Evolutionary conservation across 768 basidiomycete genomes (phyloP), one percentile per base, ranked within the genome.

Genomic region (Pleurotus tuber-regium): DNA sequence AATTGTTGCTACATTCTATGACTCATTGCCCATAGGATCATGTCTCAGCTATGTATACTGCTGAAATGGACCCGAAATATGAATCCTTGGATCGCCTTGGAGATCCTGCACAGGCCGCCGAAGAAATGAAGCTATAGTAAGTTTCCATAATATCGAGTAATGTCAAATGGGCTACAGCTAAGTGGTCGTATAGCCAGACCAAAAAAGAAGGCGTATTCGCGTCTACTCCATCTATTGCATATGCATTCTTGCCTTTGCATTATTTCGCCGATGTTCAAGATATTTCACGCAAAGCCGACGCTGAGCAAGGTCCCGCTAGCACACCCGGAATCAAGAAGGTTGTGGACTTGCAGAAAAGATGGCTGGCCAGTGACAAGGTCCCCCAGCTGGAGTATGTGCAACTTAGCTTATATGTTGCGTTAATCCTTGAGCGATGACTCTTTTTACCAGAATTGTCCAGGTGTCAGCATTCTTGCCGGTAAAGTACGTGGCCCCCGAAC

Each of bases 1-100:
- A n/a, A n/a, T n/a, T n/a, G n/a, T n/a, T n/a, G n/a, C n/a, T n/a
- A n/a, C n/a, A n/a, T n/a, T n/a, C n/a, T n/a, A n/a, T n/a, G n/a
- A n/a, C n/a, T n/a, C n/a, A n/a, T 30, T 14, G 33, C 18, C 23
- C 16, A n/a, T 21, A 64, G 57, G 60, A 61, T 26, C 58, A 61
- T 44, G 25, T 56, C 11, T 50, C 29, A 14, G 36, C 38, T 12
- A 39, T 44, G 7, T 50, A 33, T 35, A 53, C 50, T 10, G 50
- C 48, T 24, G 60, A 61, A 29, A 50, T 57, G 6, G 50, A 57
- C 19, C 43, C 57, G 4, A 48, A 49, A 26, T 51, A 57, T 19
- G 53, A 55, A n/a, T 60, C 55, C 12, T 23, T 55, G 29, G 61
- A 60, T 23, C 42, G 44, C 6, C 23, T 59, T 5, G 12, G 8